Base-by-base conservation (phyloP, 2,329 filamentous ascomycete species). In the Penicillium glabrum region DNA sequence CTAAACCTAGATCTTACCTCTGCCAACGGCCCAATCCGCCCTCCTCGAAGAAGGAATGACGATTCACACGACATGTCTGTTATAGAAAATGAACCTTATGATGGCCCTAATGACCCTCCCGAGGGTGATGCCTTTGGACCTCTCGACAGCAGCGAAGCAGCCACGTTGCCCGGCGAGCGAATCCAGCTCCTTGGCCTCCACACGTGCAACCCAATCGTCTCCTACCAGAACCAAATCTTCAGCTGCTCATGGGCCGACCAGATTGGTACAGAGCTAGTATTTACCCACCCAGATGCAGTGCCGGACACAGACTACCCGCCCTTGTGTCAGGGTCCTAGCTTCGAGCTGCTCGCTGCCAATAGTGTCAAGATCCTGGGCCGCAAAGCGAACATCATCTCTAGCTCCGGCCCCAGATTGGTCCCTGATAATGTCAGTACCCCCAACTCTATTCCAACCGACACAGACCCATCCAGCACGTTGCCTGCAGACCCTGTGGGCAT, bases 151-250 rank as follows among this genome's bases (percentile, higher is more conserved):
- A 74, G 77, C 52, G 59, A 72, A 51, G 43, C 57, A 43, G 61
- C 62, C 49, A 57, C 57, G 39, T 57, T 59, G 46, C 56, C 56
- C 51, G 58, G 66, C 26, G 73, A 78, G 45, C 72, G 75, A 46
- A 83, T 96, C 6, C 91, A 96, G 69, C 87, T 97, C 50, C 80
- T 95, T n/a, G 91, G 91, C 27, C 81, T 97, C 3, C 89, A 96
- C 72, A 88, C 88, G 1, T 68, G 77, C 2, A 88, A 89, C 48
- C 93, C 93, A 0, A 78, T 96, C 27, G 82, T 96, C 57, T 89
- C 89, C 23, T 96, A 96, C 75, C 83, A 88, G 56, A 89, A 89
- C 29, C 85, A 88, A 60, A 79, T 96, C 23, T 95, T 93, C 70
- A 86, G 86, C 61, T 93, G 91, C 62, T 78, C 85, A 46, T 98